A percentile compares a stretch with the other conserved stretches of the same genome.
These are phyloP conservation scores for Mycena rebaudengoi DNA, from an alignment of 768 basidiomycete genomes.

Conservation along the genomic window DNA sequence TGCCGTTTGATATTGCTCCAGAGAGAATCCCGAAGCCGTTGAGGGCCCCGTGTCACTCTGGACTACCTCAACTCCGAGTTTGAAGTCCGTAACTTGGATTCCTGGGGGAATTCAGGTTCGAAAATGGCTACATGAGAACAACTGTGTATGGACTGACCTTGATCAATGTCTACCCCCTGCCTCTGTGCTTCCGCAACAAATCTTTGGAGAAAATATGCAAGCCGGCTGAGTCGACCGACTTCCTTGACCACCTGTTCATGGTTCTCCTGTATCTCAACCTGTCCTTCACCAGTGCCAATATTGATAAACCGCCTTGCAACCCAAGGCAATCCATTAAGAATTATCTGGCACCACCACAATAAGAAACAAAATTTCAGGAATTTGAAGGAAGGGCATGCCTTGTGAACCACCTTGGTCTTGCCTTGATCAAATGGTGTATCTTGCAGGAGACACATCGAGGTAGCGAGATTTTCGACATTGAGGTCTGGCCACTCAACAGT, in stretches of 20 bases:
- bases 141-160: background rate
- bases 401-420: background rate
- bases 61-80: constrained; percentile 2
- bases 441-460: background rate
- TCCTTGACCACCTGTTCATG: constrained; percentile 1
- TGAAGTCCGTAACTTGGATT: constrained; percentile 2
- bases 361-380: background rate
- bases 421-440: constrained; percentile 1
- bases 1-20: background rate
- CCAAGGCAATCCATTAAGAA: background rate
- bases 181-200: constrained; percentile 10
- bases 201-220: background rate
- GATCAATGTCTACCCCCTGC: background rate
- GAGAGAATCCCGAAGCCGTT: background rate
- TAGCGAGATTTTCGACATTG: background rate
- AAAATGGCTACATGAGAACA: background rate
- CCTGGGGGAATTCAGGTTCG: too few relatives aligned
- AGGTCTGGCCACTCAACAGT: background rate
- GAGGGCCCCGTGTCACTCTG: background rate
- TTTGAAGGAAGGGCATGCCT: background rate
- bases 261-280: constrained; percentile 7
- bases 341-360: background rate
- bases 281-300: background rate
- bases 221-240: background rate
- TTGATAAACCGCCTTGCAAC: constrained; percentile 1